Evolutionary conservation across 257 asterid species (phyloP), one percentile per base, ranked within the genome.

Genomic region (Ajuga chamaepitys): DNA sequence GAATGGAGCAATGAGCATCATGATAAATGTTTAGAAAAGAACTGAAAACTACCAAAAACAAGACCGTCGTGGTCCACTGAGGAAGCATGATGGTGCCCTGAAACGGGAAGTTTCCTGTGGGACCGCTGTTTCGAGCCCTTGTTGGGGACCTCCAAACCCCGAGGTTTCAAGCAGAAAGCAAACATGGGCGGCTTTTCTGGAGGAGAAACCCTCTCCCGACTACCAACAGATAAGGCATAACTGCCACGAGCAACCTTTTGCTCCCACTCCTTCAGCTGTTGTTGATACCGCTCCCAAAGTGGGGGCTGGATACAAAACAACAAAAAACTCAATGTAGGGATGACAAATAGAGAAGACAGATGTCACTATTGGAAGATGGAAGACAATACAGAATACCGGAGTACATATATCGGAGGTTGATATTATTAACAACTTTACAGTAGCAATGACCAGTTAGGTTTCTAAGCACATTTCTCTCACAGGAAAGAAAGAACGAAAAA

Each of bases 151-250:
- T 95, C 99, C 74, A 95, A 77, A 34, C 98, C 98, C 56, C 99
- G 88, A 42, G 98, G 99, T 70, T 80, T 86, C 57, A 85, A 75
- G 78, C 99, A 95, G 75, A 95, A 95, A 16, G 99, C 98, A 75
- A 79, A 86, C 95, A 88, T 82, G 45, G 87, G 82, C 64, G 99
- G 99, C 74, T 87, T 95, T 74, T 94, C 98, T 46, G 75, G 80
- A 64, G 74, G 63, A 64, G 75, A 57, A 24, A 52, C 72, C 80
- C 78, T 88, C 74, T 74, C 89, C 73, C 77, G 87, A 77, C 79
- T 66, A 61, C 82, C 84, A 55, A 62, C 68, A 55, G 88, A 60
- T 46, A 76, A 58, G 63, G 77, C 78, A 74, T 70, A 67, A 51
- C 59, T 75, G 67, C 80, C 74, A 77, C 80, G 85, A 64, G 87